These are phyloP conservation scores for Creolimax fragrantissima DNA, from an alignment of 78 protist species.

Conservation along the genomic window DNA sequence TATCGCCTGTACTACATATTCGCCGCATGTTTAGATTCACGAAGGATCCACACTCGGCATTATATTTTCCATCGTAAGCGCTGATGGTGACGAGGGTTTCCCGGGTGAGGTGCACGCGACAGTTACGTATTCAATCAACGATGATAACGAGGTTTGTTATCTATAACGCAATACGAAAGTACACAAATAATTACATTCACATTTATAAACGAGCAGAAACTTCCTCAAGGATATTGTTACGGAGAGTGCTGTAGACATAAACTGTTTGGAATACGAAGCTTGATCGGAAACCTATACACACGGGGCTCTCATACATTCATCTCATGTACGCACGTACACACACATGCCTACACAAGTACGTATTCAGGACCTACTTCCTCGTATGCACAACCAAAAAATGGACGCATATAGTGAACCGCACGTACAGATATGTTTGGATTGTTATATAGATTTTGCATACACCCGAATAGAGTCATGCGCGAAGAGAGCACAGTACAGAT, in stretches of 20 bases:
- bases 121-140: not conserved
- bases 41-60: no score
- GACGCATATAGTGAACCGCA: not conserved
- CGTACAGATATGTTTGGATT: not conserved
- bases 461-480: no score
- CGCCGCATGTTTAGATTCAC: no score
- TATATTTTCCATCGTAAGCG: not conserved
- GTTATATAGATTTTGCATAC: not conserved
- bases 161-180: not conserved
- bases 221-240: not conserved
- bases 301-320: not conserved
- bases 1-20: no score
- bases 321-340: not conserved
- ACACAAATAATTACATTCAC: not conserved
- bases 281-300: no score
- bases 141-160: not conserved
- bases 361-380: not conserved
- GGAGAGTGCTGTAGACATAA: not conserved
- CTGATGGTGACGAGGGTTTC: not conserved
- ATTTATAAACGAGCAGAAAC: not conserved
- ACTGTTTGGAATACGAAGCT: not conserved
- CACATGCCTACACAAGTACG: not conserved
- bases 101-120: not conserved
- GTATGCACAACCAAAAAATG: not conserved
- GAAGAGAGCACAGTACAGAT: not conserved